Percentiles rank a stretch among this genome's conserved stretches.
Conservation (phyloP, 2,329 filamentous ascomycete genomes). For the Microcera coccophila region DNA sequence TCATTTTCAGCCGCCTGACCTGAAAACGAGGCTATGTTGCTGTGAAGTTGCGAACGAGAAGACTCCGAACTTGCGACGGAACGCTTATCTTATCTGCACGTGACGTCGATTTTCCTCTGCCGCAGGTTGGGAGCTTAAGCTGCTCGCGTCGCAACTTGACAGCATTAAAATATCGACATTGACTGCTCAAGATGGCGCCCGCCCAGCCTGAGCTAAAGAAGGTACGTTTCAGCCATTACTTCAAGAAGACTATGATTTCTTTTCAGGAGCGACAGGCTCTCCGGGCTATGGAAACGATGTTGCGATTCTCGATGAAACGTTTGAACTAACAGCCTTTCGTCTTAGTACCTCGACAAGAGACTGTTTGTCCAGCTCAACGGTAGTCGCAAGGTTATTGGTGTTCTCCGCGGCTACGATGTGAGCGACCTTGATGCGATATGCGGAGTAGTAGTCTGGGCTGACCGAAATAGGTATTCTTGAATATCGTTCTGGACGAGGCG, state of each 20-base stretch:
- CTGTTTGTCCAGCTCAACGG: slow-evolving; percentile 97
- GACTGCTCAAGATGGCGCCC: slow-evolving; percentile 76
- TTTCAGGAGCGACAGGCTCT: no score
- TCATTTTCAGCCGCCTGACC: slow-evolving; percentile 43
- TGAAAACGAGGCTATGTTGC: no score
- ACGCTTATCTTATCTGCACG: slow-evolving; percentile 50
- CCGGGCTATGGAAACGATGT: no score
- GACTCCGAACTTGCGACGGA: no score
- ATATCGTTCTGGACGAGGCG: slow-evolving; percentile 95
- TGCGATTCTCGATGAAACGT: background rate
- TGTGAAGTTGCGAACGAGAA: background rate
- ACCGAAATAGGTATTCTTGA: slow-evolving; percentile 77
- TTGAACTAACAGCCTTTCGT: slow-evolving; percentile 26
- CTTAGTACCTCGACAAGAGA: slow-evolving; percentile 96
- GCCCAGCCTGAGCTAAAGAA: slow-evolving; percentile 99
- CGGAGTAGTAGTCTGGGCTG: no score
- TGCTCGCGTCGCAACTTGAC: slow-evolving; percentile 28
- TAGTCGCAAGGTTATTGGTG: slow-evolving; percentile 92
- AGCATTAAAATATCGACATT: slow-evolving; percentile 20
- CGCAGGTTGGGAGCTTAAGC: slow-evolving; percentile 23
- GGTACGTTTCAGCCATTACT: slow-evolving; percentile 48
- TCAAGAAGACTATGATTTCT: background rate
- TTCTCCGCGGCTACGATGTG: slow-evolving; percentile 95
- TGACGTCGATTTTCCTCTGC: slow-evolving; percentile 34
- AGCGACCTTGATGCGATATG: slow-evolving; percentile 29